Evolutionary conservation across 352 stramenopile genomes (phyloP), one percentile per base, ranked within the genome.

Genomic region (Globisporangium nodosum): DNA sequence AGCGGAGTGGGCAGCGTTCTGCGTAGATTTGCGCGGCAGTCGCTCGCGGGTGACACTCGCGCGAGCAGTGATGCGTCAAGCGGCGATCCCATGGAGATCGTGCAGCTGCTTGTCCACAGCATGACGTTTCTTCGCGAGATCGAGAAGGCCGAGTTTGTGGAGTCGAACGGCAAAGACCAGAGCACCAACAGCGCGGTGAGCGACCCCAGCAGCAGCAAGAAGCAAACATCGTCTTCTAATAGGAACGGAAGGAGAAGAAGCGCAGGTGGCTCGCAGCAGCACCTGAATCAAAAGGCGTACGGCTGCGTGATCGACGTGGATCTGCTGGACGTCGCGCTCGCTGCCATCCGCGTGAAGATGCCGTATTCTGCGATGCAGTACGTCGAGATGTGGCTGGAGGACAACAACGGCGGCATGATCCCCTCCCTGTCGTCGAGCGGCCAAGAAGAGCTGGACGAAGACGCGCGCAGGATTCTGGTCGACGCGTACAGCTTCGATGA

Each of bases 281-380:
- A 63, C 48, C 13, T 61, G 6, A 83, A 78, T 56, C 57, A 68
- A 37, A 45, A 64, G 21, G 67, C 73, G 1, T 93, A 93, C 57
- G 68, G 61, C 12, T 91, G 79, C 27, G 56, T 87, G 35, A 49
- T 90, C 24, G 72, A 91, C 30, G 64, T 87, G 5, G 68, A 89
- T 48, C 66, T 90, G 24, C 65, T 94, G 16, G 60, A 83, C 33
- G 56, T 96, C 48, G 86, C 86, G 5, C 69, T 67, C 24, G 77
- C 85, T 20, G 78, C 86, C 4, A 69, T 92, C 16, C 60, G 60
- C 9, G 81, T 87, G 4, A 88, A 94, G 49, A 93, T 96, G 82
- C 86, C 86, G 8, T 96, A 91, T 50, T 92, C 85, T 20, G 83
- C 86, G 1, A 92, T 96, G 80, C 86, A 96, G 54, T 96, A 89